Conservation (phyloP, 225 moss, liverwort and hornwort genomes). For the Climacium dendroides region DNA sequence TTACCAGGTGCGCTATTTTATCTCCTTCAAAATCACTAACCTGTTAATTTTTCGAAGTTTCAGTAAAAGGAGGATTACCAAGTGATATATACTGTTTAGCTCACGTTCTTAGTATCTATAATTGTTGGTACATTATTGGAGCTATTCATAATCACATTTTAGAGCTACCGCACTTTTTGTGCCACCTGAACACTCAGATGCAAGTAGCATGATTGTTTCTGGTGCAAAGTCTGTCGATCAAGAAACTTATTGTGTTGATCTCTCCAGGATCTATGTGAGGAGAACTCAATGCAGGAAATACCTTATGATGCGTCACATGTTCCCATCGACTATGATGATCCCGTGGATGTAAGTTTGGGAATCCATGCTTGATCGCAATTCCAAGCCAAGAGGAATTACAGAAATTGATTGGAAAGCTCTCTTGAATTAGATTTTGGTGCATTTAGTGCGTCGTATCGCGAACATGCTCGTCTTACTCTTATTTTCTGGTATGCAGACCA, state of each 20-base stretch:
- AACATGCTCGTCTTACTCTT: neutral
- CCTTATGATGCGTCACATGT: slow-evolving; percentile 37
- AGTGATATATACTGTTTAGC: neutral
- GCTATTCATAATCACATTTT: neutral
- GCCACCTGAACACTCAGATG: neutral
- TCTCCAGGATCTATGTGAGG: slow-evolving; percentile 34
- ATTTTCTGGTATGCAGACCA: slow-evolving; percentile 6
- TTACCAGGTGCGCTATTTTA: neutral
- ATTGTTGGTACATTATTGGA: neutral
- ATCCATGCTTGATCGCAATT: neutral
- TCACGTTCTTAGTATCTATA: neutral
- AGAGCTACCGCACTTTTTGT: neutral
- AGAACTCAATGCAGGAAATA: slow-evolving; percentile 51
- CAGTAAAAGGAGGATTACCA: neutral
- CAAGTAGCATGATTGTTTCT: neutral
- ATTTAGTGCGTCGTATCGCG: neutral
- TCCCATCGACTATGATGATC: slow-evolving; percentile 37
- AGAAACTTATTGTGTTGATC: neutral
- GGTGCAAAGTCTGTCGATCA: neutral
- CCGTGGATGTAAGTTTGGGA: slow-evolving; percentile 10
- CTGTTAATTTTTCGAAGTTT: neutral
- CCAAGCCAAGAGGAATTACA: neutral
- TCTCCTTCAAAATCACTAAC: neutral
- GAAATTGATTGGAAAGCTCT: neutral
- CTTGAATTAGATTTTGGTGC: neutral